Conservation (phyloP, 2,329 filamentous ascomycete genomes). For the Pseudocercospora musae region DNA sequence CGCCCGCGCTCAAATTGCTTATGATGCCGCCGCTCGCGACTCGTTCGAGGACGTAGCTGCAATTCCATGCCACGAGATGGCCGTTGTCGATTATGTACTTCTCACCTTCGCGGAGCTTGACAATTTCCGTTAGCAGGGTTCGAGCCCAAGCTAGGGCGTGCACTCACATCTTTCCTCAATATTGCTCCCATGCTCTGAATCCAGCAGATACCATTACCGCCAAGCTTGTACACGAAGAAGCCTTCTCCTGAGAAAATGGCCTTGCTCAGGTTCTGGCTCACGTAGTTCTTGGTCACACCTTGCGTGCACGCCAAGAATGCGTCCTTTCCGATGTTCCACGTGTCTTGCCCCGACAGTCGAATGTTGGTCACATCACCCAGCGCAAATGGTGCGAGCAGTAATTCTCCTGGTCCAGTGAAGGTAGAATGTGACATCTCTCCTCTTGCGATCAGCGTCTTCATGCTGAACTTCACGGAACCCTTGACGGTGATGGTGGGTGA, state of each 20-base stretch:
- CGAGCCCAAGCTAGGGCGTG: not conserved
- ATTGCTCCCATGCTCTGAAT: constrained; percentile 92
- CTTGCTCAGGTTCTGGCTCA: constrained; percentile 77
- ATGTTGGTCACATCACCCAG: constrained; percentile 85
- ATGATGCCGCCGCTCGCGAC: constrained; percentile 88
- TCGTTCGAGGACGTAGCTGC: constrained; percentile 86
- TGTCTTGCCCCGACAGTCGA: constrained; percentile 58
- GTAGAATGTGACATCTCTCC: constrained; percentile 75
- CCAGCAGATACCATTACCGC: constrained; percentile 78
- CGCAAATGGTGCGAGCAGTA: constrained; percentile 74
- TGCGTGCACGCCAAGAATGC: constrained; percentile 82
- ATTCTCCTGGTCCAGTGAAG: constrained; percentile 85
- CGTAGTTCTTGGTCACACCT: constrained; percentile 82
- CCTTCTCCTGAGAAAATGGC: constrained; percentile 94
- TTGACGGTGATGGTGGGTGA: constrained; percentile 80
- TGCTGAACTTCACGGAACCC: constrained; percentile 76
- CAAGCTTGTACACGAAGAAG: constrained; percentile 83
- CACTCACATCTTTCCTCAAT: constrained; percentile 82
- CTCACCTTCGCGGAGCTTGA: constrained; percentile 61
- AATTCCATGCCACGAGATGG: constrained; percentile 86
- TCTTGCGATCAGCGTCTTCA: constrained; percentile 86
- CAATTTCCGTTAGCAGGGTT: not conserved
- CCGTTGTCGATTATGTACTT: constrained; percentile 72
- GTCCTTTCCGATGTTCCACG: constrained; percentile 84
- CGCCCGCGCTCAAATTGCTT: constrained; percentile 75